Evolutionary conservation across 768 basidiomycete genomes (phyloP).

Genomic region (Xerocomellus amylosporus): DNA sequence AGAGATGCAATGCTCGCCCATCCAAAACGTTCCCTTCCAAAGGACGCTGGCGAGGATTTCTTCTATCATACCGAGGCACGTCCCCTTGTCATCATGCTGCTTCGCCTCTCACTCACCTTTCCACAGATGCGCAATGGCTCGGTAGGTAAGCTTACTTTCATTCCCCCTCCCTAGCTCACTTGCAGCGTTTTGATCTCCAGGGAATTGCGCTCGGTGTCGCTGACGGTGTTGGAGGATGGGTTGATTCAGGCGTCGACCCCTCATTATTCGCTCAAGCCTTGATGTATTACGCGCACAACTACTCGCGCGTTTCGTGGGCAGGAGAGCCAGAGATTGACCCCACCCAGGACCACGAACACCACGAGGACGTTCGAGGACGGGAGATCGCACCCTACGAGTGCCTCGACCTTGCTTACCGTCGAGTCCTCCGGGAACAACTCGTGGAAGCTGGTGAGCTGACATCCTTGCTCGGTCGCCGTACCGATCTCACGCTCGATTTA

Average conservation of each 20-base stretch:
- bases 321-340: slow-evolving; percentile 84
- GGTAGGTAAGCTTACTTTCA: slow-evolving; percentile 47
- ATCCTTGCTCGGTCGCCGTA: slow-evolving; percentile 15
- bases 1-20: slow-evolving; percentile 58
- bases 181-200: slow-evolving; percentile 36
- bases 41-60: slow-evolving; percentile 56
- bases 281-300: slow-evolving; percentile 82
- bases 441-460: slow-evolving; percentile 48
- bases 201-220: slow-evolving; percentile 81
- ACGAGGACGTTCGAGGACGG: slow-evolving; percentile 66
- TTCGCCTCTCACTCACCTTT: slow-evolving; percentile 4
- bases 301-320: slow-evolving; percentile 70
- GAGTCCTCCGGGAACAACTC: slow-evolving; percentile 62
- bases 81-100: not conserved
- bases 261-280: slow-evolving; percentile 88
- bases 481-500: not conserved
- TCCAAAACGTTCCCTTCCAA: slow-evolving; percentile 39
- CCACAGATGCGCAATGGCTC: slow-evolving; percentile 72
- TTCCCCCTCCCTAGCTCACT: slow-evolving; percentile 21
- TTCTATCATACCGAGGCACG: slow-evolving; percentile 69
- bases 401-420: slow-evolving; percentile 67
- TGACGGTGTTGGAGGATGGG: slow-evolving; percentile 95
- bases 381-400: slow-evolving; percentile 66
- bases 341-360: slow-evolving; percentile 65
- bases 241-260: slow-evolving; percentile 77